These are phyloP conservation scores for Claviceps humidiphila DNA, from an alignment of 2,329 filamentous ascomycete species.

Conservation along the genomic window DNA sequence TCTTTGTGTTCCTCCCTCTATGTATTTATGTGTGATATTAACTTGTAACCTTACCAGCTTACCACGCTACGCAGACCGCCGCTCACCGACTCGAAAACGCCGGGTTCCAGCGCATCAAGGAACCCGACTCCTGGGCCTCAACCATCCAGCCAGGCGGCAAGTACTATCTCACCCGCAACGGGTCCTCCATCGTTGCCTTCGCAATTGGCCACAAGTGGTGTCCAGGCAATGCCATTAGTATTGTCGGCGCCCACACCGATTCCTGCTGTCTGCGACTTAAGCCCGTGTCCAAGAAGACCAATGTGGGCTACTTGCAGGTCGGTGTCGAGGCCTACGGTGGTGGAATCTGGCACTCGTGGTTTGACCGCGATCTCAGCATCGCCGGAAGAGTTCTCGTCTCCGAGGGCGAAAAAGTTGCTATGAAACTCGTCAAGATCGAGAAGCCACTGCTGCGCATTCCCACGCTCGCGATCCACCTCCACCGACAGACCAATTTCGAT, in stretches of 20 bases:
- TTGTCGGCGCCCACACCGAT: slow-evolving; percentile 94
- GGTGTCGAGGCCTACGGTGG: slow-evolving; percentile 96
- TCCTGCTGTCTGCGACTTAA: slow-evolving; percentile 87
- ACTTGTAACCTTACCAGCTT: slow-evolving; percentile 44
- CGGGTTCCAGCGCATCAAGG: slow-evolving; percentile 78
- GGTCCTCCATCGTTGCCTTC: slow-evolving; percentile 84
- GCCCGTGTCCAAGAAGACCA: slow-evolving; percentile 80
- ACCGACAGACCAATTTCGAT: slow-evolving; percentile 71
- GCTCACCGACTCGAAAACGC: slow-evolving; percentile 64
- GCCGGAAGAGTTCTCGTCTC: slow-evolving; percentile 79
- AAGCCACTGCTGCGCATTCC: slow-evolving; percentile 85
- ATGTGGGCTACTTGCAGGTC: slow-evolving; percentile 80
- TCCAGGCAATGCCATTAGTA: slow-evolving; percentile 78
- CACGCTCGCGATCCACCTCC: slow-evolving; percentile 85
- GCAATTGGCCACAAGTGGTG: slow-evolving; percentile 84
- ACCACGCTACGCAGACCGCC: slow-evolving; percentile 79
- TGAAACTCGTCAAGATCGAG: slow-evolving; percentile 81
- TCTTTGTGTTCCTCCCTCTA: neutral
- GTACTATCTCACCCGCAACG: slow-evolving; percentile 92
- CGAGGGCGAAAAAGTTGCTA: slow-evolving; percentile 57
- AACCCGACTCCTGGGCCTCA: slow-evolving; percentile 79
- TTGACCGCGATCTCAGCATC: slow-evolving; percentile 84
- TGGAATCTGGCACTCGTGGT: slow-evolving; percentile 97
- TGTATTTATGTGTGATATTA: neutral
- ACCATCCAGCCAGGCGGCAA: slow-evolving; percentile 75